Evolutionary conservation across 2,329 filamentous ascomycete genomes (phyloP), one percentile per base, ranked within the genome.

Genomic region (Ophiostoma australiae): DNA sequence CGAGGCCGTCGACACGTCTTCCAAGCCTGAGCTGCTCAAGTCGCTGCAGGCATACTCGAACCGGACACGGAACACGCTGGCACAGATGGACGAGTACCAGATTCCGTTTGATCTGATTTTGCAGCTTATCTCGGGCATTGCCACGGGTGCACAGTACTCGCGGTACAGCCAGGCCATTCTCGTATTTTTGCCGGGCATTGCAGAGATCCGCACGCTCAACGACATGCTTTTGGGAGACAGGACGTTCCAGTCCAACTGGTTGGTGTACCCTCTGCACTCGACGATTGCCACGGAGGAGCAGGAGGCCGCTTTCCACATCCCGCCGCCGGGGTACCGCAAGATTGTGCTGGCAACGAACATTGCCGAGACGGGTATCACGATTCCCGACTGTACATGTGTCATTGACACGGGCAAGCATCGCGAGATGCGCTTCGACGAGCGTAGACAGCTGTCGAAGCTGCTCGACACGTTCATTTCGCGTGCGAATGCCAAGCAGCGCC

Each of bases 341-440:
- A 95, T 99, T 74, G 94, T 99, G 1, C 86, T 99, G 70, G 94
- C 95, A 1, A 99, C 95, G 17, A 99, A 99, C 77, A 99, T 99
- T 78, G 95, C 95, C 4, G 95, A 99, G 79, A 99, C 95, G 0
- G 95, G 95, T 82, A 97, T 99, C 77, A 99, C 95, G 0, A 99
- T 99, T 74, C 95, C 95, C 0, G 95, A 99, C 78, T 92, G 99
- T 39, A 98, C 95, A 0, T 97, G 94, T 76, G 95, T 99, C 66
- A 91, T 99, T 72, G 95, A 99, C 79, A 94, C 93, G 0, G 95
- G 95, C 71, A 98, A 97, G 80, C 94, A 98, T 80, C 93, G 96
- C 75, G 94, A 97, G 80, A 97, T 97, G 94, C 86, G 94, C 37
- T 98, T 97, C 76, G 94, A 99, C 77, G 95, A 99, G 81, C 88